Conservation (phyloP, 2,329 filamentous ascomycete genomes). For the Paracoccidioides brasiliensis region DNA sequence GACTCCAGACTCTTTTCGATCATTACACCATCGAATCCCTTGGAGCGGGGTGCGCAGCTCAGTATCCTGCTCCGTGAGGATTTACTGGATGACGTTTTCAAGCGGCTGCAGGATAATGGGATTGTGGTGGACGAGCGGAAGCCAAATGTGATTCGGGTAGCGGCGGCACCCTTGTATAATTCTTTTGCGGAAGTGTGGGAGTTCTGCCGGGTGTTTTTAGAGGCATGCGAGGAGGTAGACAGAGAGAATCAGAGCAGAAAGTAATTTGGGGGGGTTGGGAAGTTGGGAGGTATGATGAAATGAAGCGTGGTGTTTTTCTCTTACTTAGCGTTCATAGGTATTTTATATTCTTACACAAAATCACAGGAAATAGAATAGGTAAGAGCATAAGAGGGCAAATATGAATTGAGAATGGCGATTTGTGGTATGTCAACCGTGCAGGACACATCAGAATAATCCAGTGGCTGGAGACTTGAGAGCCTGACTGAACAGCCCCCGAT, state of each 20-base stretch:
- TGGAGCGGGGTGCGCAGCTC: conserved; percentile 63
- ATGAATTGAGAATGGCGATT: too few relatives aligned
- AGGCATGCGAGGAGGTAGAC: conserved; percentile 33
- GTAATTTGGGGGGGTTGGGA: too few relatives aligned
- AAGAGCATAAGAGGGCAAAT: too few relatives aligned
- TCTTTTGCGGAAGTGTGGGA: conserved; percentile 58
- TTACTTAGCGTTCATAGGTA: too few relatives aligned
- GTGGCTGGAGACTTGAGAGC: too few relatives aligned
- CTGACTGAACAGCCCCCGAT: too few relatives aligned
- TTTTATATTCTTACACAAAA: too few relatives aligned
- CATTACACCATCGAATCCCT: conserved; percentile 56
- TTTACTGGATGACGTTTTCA: conserved; percentile 54
- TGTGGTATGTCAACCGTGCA: too few relatives aligned
- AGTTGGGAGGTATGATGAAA: too few relatives aligned
- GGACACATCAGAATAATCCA: too few relatives aligned
- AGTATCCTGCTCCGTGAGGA: conserved; percentile 58
- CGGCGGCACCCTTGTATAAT: conserved; percentile 76
- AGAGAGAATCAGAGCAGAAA: conserved; percentile 1
- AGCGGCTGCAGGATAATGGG: conserved; percentile 51
- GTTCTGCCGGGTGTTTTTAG: conserved; percentile 44
- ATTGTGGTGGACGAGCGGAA: conserved; percentile 73
- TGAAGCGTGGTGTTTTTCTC: too few relatives aligned
- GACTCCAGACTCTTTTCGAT: conserved; percentile 38
- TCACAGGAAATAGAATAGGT: too few relatives aligned
- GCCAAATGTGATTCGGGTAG: conserved; percentile 72